These are phyloP conservation scores for Phytopythium boreale DNA, from an alignment of 352 stramenopile species.

Conservation along the genomic window DNA sequence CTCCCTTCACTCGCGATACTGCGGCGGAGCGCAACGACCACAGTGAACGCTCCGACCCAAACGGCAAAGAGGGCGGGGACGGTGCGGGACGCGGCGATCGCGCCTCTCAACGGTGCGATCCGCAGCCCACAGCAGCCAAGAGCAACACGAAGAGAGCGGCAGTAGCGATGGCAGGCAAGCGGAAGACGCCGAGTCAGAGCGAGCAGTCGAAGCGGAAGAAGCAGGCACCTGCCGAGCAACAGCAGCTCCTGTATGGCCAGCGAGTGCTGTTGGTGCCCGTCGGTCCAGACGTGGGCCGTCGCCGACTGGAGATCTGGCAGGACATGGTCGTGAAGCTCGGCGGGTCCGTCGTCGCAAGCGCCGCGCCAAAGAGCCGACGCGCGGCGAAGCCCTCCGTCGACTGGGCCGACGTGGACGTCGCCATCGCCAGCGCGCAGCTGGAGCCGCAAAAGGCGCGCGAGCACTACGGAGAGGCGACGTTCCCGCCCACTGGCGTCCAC, in stretches of 20 bases:
- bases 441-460: slow-evolving; percentile 28
- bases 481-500: slow-evolving; percentile 30
- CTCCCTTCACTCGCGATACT: slow-evolving; percentile 8
- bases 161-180: background rate
- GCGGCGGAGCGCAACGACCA: background rate
- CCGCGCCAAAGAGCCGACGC: background rate
- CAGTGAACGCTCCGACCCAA: too few relatives aligned
- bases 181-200: slow-evolving; percentile 5
- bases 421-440: slow-evolving; percentile 45
- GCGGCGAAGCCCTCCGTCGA: slow-evolving; percentile 14
- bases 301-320: slow-evolving; percentile 59
- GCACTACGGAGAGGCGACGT: slow-evolving; percentile 25
- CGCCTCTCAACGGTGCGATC: background rate
- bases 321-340: slow-evolving; percentile 54
- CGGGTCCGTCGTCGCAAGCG: slow-evolving; percentile 26
- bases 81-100: background rate
- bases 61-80: background rate
- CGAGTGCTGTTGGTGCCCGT: slow-evolving; percentile 51
- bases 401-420: slow-evolving; percentile 41
- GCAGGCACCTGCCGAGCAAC: background rate
- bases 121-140: background rate
- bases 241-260: slow-evolving; percentile 20
- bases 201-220: slow-evolving; percentile 18
- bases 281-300: slow-evolving; percentile 62
- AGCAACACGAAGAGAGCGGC: too few relatives aligned